Conservation (phyloP, 176 grass and related monocot species). For the Guadua angustifolia region DNA sequence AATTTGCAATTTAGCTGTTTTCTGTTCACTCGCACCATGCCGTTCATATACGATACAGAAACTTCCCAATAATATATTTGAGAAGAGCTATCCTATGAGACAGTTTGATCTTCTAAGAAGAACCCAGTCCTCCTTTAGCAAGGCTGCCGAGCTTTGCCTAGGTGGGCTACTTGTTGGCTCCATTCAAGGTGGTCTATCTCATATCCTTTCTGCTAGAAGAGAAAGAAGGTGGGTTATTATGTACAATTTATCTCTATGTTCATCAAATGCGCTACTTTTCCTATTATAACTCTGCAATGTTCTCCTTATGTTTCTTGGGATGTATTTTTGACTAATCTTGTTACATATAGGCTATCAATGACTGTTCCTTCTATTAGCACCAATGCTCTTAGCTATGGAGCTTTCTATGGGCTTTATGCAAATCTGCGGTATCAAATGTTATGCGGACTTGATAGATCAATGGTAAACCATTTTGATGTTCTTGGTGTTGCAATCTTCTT, state of each 20-base stretch:
- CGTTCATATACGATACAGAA: slow-evolving; percentile 78
- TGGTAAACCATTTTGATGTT: slow-evolving; percentile 72
- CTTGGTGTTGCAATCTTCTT: slow-evolving; percentile 71
- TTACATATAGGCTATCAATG: slow-evolving; percentile 57
- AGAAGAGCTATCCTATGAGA: slow-evolving; percentile 69
- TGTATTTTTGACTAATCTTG: slow-evolving; percentile 10
- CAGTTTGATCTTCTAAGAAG: slow-evolving; percentile 69
- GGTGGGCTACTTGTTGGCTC: slow-evolving; percentile 58
- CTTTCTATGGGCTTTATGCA: slow-evolving; percentile 75
- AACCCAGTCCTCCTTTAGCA: slow-evolving; percentile 63
- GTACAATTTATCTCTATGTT: slow-evolving; percentile 15
- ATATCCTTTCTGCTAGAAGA: slow-evolving; percentile 55
- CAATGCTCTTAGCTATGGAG: slow-evolving; percentile 71
- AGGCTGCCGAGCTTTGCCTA: slow-evolving; percentile 67
- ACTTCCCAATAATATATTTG: slow-evolving; percentile 79
- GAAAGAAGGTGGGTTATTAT: slow-evolving; percentile 55
- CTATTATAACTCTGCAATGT: neutral
- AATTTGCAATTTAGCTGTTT: slow-evolving; percentile 64
- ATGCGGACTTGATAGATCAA: slow-evolving; percentile 60
- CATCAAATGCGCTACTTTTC: slow-evolving; percentile 1
- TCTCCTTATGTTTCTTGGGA: neutral
- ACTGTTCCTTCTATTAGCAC: slow-evolving; percentile 65
- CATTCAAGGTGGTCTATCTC: slow-evolving; percentile 60
- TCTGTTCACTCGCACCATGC: slow-evolving; percentile 72
- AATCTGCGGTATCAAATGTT: slow-evolving; percentile 73